These are phyloP conservation scores for Pythium dissimile DNA, from an alignment of 352 stramenopile genomes.

Conservation along the genomic window DNA sequence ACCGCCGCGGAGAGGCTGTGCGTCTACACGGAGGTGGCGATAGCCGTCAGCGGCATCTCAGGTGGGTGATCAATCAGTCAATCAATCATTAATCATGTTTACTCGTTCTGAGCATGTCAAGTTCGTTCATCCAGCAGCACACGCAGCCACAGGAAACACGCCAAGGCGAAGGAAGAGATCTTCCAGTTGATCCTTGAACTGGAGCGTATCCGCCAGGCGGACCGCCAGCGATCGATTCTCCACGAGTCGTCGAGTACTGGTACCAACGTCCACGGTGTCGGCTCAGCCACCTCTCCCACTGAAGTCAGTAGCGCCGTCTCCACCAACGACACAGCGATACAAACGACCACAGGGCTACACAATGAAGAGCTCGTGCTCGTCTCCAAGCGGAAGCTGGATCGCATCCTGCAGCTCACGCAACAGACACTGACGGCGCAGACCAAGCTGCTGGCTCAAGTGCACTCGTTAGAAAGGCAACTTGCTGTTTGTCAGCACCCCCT, in stretches of 20 bases:
- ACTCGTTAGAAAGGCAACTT: constrained; percentile 19
- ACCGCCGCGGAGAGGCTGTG: constrained; percentile 47
- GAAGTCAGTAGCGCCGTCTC: not conserved
- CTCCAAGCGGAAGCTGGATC: constrained; percentile 45
- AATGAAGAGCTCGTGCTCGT: constrained; percentile 35
- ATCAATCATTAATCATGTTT: too few species aligned
- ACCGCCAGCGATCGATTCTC: not conserved
- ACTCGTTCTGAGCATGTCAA: too few species aligned
- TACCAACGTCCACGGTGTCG: too few species aligned
- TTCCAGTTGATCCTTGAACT: constrained; percentile 50
- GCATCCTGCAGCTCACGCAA: constrained; percentile 50
- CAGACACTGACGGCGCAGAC: constrained; percentile 56
- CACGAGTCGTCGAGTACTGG: too few species aligned
- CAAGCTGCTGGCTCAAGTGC: constrained; percentile 61
- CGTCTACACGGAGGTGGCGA: constrained; percentile 1
- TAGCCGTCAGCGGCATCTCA: not conserved
- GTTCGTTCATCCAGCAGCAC: not conserved
- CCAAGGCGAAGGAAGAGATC: constrained; percentile 58
- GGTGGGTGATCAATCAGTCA: too few species aligned
- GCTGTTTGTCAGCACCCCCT: constrained; percentile 6
- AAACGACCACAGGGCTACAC: not conserved
- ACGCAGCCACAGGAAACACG: constrained; percentile 13
- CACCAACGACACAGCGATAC: not conserved
- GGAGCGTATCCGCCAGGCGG: constrained; percentile 37
- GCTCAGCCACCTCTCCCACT: too few species aligned